Base-by-base conservation (phyloP, 2,329 filamentous ascomycete genomes). In the Aspergillaceae sp. region DNA sequence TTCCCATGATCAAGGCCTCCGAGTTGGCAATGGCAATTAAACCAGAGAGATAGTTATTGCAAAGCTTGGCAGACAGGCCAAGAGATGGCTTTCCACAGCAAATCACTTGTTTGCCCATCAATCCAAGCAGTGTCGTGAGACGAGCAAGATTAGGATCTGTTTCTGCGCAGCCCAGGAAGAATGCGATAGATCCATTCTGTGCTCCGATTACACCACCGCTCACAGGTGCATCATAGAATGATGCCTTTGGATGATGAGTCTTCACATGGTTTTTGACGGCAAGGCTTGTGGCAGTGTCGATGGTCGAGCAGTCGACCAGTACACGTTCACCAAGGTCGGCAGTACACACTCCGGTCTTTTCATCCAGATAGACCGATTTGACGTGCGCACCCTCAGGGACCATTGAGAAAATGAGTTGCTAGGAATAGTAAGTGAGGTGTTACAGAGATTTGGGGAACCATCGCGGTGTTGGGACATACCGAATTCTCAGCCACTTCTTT, bases 1-100 rank as follows among this genome's bases (percentile, higher is more conserved):
- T 82, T 0, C 77, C 78, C 59, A 82, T 77, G 48, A 80, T 74
- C 67, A 82, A 74, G 1, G 77, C 76, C 57, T 82, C 79, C 0
- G 75, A 70, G 38, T 68, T 72, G 0, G 77, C 78, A 44, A 82
- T 78, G 4, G 77, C 74, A 47, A 82, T 80, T 26, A 80, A 64
- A 1, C 76, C 77, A 0, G 74, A 78, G 42, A 75, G 69, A 58
- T 82, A 82, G 54, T 82, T 82, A 56, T 82, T 82, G 45, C 72
- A 78, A 4, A 82, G 62, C 60, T 82, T 82, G 0, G 78, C 77
- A 0, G 76, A 73, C 3, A 82, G 69, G 0, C 79, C 78, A 0
- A 80, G 66, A 0, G 73, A 74, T 0, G 75, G 71, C 0, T 72
- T 76, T 3, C 78, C 78, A 52, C 78, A 82, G 4, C 76, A 66